Evolutionary conservation across 1,139 yeast species (phyloP).

Genomic region (Taiozyma sp.): DNA sequence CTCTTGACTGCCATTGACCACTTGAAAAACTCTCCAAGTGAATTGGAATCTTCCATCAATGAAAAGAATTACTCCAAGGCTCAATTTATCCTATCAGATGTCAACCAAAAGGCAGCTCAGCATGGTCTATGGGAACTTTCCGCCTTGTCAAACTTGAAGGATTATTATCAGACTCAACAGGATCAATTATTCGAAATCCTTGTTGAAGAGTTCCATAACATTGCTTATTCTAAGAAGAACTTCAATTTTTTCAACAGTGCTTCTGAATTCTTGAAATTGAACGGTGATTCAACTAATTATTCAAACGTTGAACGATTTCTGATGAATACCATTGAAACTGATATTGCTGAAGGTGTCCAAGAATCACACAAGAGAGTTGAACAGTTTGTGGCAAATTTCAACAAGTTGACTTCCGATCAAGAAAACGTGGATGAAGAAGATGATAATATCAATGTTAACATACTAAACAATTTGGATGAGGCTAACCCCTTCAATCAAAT

Average conservation of each 20-base stretch:
- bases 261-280: conserved; percentile 4
- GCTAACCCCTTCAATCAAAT: conserved; percentile 53
- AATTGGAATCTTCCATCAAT: conserved; percentile 57
- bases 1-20: conserved; percentile 65
- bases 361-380: conserved; percentile 33
- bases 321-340: conserved; percentile 52
- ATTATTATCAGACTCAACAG: conserved; percentile 58
- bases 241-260: conserved; percentile 15
- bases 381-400: conserved; percentile 36
- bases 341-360: conserved; percentile 45
- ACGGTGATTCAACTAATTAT: conserved; percentile 27
- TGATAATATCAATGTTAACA: conserved; percentile 2
- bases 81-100: conserved; percentile 53
- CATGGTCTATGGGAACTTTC: conserved; percentile 59
- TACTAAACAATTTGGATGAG: conserved; percentile 24
- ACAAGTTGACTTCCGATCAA: conserved; percentile 2
- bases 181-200: conserved; percentile 63
- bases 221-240: conserved; percentile 56
- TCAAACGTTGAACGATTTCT: conserved; percentile 50
- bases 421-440: conserved; percentile 6
- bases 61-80: conserved; percentile 69
- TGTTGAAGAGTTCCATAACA: conserved; percentile 70
- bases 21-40: conserved; percentile 52
- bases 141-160: conserved; percentile 51
- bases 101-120: conserved; percentile 49